Conservation (phyloP, 176 grass and related monocot species). For the Carex cristatella region DNA sequence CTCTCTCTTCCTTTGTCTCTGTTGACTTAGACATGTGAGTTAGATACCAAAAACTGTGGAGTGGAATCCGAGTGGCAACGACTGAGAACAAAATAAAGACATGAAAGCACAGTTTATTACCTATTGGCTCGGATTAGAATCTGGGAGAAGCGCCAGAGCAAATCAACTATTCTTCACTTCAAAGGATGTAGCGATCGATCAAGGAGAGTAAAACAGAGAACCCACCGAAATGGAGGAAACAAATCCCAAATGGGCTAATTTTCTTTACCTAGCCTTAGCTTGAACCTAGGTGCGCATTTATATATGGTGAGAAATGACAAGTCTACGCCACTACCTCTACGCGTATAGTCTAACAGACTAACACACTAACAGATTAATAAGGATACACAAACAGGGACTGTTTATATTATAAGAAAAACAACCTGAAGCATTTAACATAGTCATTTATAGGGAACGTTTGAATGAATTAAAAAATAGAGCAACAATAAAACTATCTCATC, state of each 20-base stretch:
- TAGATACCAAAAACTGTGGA: neutral
- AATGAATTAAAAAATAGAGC: too few species aligned
- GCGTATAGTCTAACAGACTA: neutral
- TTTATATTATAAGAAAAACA: neutral
- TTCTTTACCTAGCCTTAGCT: neutral
- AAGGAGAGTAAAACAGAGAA: slow-evolving; percentile 2
- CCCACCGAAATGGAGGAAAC: neutral
- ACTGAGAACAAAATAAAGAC: slow-evolving; percentile 13
- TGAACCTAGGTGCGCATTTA: neutral
- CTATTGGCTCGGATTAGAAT: slow-evolving; percentile 4
- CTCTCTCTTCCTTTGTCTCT: neutral
- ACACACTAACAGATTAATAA: neutral
- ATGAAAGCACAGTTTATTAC: neutral
- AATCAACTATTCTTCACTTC: slow-evolving; percentile 7
- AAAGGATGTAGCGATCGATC: neutral
- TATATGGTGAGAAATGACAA: neutral
- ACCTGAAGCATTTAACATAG: neutral
- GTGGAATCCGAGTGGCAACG: slow-evolving; percentile 7
- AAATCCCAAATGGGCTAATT: neutral
- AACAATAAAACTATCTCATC: too few species aligned
- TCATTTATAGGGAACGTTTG: neutral
- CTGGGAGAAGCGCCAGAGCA: neutral
- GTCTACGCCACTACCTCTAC: slow-evolving; percentile 2
- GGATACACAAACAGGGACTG: neutral
- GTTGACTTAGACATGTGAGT: slow-evolving; percentile 5